phyloP scores from a whole-genome alignment of 306 rosid species.

The Malus orientalis region DNA sequence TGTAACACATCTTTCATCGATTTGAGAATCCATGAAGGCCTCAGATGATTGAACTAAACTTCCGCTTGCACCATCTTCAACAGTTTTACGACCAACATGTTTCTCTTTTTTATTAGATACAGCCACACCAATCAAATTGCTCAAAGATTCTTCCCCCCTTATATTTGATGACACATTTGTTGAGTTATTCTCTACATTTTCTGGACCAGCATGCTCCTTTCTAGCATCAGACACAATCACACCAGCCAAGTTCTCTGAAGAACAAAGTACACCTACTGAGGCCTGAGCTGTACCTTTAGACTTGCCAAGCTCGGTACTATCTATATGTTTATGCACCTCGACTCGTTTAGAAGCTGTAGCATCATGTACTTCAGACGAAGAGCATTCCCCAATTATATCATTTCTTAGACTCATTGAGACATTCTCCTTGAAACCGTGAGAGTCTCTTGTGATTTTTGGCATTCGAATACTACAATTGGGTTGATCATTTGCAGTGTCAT shows the following conservation, averaged over 20 bases:
- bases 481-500: not conserved
- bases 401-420: not conserved
- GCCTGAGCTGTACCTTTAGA: not conserved
- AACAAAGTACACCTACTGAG: not conserved
- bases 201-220: not conserved
- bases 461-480: not conserved
- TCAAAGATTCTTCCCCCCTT: not conserved
- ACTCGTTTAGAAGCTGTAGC: not conserved
- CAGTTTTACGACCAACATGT: not conserved
- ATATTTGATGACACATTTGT: not conserved
- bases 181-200: not conserved
- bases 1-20: not conserved
- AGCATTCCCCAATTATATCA: not conserved
- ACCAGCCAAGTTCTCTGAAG: not conserved
- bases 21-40: not conserved
- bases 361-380: slow-evolving; percentile 4
- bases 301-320: not conserved
- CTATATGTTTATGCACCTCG: not conserved
- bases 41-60: not conserved
- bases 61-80: not conserved
- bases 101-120: not conserved
- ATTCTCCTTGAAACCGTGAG: slow-evolving; percentile 3
- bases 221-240: not conserved
- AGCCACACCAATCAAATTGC: not conserved
- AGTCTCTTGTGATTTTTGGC: not conserved